Evolutionary conservation across 345 rosid genomes (phyloP), one percentile per base, ranked within the genome.

Genomic region (Citrus inodora): DNA sequence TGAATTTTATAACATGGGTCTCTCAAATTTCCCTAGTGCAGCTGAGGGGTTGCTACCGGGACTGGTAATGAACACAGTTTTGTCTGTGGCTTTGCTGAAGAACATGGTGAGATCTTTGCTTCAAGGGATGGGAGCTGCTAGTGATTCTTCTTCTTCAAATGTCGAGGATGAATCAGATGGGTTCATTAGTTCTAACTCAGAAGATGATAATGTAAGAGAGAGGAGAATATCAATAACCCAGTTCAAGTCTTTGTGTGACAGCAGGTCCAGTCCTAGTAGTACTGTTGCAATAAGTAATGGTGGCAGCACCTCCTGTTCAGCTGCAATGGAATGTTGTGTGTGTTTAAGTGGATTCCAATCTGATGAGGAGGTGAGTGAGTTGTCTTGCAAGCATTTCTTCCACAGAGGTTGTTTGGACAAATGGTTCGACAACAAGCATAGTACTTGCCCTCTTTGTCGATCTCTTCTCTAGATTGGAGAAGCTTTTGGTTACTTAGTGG

Each of bases 381-480:
- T 95, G 81, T 83, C 88, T 67, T 95, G 98, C 90, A 90, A 87
- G 89, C 98, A 95, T 85, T 90, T 87, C 89, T 93, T 92, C 82
- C 98, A 93, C 89, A 90, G 78, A 82, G 80, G 78, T 67, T 93
- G 98, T 72, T 67, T 94, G 51, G 90, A 94, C 76, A 90, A 86
- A 71, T 95, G 95, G 98, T 86, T 94, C 83, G 80, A 83, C 67
- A 89, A 86, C 75, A 81, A 81, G 17, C 93, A 86, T 42, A 77
- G 35, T 46, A 88, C 94, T 10, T 94, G 98, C 69, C 98, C 98
- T 79, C 88, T 94, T 10, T 94, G 98, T 87, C 87, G 97, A 60
- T 93, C 97, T 24, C 75, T 86, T 73, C 81, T 75, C 80, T 92
- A 81, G 82, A 42, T 70, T 24, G 10, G 7, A 30, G 27, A 13